Conservation (phyloP, 805 yeast genomes). For the Cyberlindnera subsufficiens region DNA sequence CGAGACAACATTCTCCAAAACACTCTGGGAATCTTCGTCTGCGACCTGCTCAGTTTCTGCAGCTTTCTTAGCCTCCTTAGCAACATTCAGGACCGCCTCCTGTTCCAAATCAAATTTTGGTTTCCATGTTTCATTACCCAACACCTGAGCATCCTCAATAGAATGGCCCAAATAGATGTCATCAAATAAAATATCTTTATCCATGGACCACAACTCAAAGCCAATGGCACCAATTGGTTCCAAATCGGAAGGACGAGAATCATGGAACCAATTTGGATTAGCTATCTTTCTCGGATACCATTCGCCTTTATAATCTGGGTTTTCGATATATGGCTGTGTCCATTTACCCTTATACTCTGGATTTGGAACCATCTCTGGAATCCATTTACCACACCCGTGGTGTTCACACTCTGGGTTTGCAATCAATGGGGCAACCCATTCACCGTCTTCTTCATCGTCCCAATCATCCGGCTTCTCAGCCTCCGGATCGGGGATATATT, state of each 20-base stretch:
- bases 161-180: slow-evolving; percentile 84
- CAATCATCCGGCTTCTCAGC: slow-evolving; percentile 69
- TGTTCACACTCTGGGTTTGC: slow-evolving; percentile 67
- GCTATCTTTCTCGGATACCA: slow-evolving; percentile 65
- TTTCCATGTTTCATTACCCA: slow-evolving; percentile 72
- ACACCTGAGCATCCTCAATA: slow-evolving; percentile 72
- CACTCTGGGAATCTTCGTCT: slow-evolving; percentile 8
- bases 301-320: slow-evolving; percentile 74
- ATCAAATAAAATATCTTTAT: slow-evolving; percentile 66
- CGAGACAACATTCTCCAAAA: slow-evolving; percentile 14
- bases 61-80: neutral
- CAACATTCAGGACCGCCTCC: slow-evolving; percentile 13
- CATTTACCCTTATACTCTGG: slow-evolving; percentile 75
- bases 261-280: slow-evolving; percentile 68
- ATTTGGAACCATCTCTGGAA: slow-evolving; percentile 58
- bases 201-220: slow-evolving; percentile 88
- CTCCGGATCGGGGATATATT: slow-evolving; percentile 59
- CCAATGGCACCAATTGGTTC: slow-evolving; percentile 77
- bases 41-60: neutral
- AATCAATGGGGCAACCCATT: slow-evolving; percentile 68
- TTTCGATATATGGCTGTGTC: slow-evolving; percentile 59
- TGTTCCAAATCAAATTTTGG: slow-evolving; percentile 50
- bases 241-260: slow-evolving; percentile 49
- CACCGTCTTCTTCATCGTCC: slow-evolving; percentile 90
- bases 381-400: slow-evolving; percentile 82